Evolutionary conservation across 805 yeast genomes (phyloP), one percentile per base, ranked within the genome.

Genomic region (Myxozyma monticola): DNA sequence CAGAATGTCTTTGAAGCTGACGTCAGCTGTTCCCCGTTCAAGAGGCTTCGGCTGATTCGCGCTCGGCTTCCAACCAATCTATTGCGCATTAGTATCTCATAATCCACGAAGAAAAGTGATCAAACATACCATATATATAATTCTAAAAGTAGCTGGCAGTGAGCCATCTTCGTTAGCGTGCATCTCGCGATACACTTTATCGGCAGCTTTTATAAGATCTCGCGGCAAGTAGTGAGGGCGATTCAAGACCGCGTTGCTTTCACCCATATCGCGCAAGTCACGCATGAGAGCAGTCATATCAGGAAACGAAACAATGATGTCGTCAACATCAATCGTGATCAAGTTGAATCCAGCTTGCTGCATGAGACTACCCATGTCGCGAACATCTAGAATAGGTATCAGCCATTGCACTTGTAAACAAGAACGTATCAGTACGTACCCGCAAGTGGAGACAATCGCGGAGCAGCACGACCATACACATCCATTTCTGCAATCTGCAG

Each of bases 271-370:
- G 62, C 84, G 87, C 35, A 88, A 67, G 58, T 88, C 95, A 45
- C 77, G 78, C 70, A 87, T 74, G 34, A 88, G 67, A 2, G 87
- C 75, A 48, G 79, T 71, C 42, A 85, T 71, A 59, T 83, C 84
- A 0, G 95, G 96, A 61, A 82, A 88, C 17, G 82, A 84, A 12
- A 88, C 89, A 3, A 85, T 78, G 21, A 86, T 78, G 62, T 88
- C 95, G 62, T 88, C 95, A 7, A 86, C 84, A 63, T 88, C 96
- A 40, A 88, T 80, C 0, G 96, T 88, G 43, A 87, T 75, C 76
- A 88, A 77, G 60, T 80, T 83, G 72, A 84, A 88, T 17, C 88
- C 86, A 0, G 90, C 89, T 49, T 80, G 75, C 64, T 81, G 87
- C 70, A 88, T 68, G 29, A 88, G 68, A 15, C 80, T 73, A 1